Conservation (phyloP, 495 filamentous ascomycete species). For the Penicillium parvum region DNA sequence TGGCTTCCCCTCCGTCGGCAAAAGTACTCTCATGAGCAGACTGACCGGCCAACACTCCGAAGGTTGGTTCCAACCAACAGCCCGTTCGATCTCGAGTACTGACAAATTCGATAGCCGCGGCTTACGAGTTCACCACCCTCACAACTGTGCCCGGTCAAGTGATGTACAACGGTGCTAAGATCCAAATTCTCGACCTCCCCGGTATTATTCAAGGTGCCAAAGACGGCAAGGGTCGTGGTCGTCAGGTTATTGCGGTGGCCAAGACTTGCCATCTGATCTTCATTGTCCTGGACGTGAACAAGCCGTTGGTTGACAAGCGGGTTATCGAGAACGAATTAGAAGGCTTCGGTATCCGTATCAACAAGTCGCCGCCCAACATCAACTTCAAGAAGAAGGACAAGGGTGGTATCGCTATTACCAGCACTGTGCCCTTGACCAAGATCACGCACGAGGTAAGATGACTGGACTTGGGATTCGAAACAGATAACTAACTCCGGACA, state of each 20-base stretch:
- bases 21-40: conserved; percentile 93
- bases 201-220: conserved; percentile 99
- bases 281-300: conserved; percentile 98
- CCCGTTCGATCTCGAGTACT: conserved; percentile 4
- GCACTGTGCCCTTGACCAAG: conserved; percentile 84
- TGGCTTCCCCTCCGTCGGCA: conserved; percentile 94
- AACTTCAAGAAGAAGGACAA: conserved; percentile 99
- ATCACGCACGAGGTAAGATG: conserved; percentile 73
- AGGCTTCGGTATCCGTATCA: conserved; percentile 96
- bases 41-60: conserved; percentile 96
- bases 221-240: conserved; percentile 95
- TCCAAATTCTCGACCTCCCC: conserved; percentile 97
- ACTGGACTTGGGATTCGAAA: background rate
- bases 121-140: conserved; percentile 97
- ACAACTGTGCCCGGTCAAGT: conserved; percentile 98
- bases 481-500: conserved; percentile 19
- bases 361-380: conserved; percentile 96
- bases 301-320: conserved; percentile 93
- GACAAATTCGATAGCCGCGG: conserved; percentile 56
- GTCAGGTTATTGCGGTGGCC: conserved; percentile 97
- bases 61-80: conserved; percentile 37
- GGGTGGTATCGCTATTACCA: conserved; percentile 90
- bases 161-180: conserved; percentile 91
- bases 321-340: conserved; percentile 96
- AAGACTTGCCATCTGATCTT: conserved; percentile 99